Conservation (phyloP, 345 rosid genomes). For the Camelina sativa region DNA sequence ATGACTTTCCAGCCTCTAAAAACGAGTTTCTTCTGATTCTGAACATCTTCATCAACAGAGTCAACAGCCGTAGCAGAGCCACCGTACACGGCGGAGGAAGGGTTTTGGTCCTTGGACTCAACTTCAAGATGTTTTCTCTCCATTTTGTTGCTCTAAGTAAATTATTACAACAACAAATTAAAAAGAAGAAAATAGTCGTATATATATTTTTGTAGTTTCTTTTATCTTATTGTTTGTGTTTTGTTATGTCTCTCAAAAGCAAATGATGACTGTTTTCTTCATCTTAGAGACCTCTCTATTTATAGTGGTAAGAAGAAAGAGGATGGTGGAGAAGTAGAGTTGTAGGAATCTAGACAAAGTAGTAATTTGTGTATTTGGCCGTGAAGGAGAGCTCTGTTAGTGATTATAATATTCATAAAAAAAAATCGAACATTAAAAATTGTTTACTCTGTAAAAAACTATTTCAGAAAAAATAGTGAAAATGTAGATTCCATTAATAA, state of each 20-base stretch:
- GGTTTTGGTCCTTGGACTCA: conserved; percentile 36
- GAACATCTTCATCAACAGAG: conserved; percentile 26
- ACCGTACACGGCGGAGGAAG: conserved; percentile 38
- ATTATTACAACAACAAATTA: not conserved
- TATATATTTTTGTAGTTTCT: not conserved
- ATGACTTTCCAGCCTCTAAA: conserved; percentile 79
- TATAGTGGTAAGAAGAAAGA: conserved; percentile 36
- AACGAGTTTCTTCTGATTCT: conserved; percentile 40
- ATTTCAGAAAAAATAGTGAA: not conserved
- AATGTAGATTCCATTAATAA: conserved; percentile 30
- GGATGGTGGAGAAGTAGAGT: conserved; percentile 10
- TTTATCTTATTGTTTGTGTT: not conserved
- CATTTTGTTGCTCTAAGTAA: conserved; percentile 21
- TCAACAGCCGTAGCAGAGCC: conserved; percentile 42
- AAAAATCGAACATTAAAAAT: too few species aligned
- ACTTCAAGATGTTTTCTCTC: conserved; percentile 45
- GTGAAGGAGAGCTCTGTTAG: conserved; percentile 31
- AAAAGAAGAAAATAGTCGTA: not conserved
- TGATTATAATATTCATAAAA: not conserved
- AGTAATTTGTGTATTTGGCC: conserved; percentile 37
- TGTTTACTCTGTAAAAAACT: not conserved
- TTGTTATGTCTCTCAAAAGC: not conserved
- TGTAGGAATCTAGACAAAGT: conserved; percentile 42
- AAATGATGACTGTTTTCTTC: conserved; percentile 40
- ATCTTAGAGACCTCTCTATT: conserved; percentile 25